phyloP scores from a whole-genome alignment of 345 rosid genomes.

The Balakata baccata region DNA sequence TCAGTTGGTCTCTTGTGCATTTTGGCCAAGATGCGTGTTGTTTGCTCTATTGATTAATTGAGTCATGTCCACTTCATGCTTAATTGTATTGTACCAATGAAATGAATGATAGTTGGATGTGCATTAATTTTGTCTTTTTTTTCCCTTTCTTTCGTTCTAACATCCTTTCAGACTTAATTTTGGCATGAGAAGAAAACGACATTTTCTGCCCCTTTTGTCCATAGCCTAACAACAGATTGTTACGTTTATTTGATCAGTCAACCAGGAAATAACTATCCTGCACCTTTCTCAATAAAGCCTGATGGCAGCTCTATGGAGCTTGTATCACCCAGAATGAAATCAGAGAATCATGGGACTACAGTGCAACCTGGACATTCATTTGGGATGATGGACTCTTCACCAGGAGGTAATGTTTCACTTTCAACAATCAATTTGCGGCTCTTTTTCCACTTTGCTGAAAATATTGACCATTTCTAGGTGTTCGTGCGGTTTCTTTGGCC shows the following conservation, averaged over 20 bases:
- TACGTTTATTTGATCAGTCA: conserved; percentile 43
- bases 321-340: conserved; percentile 58
- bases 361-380: conserved; percentile 45
- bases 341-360: conserved; percentile 45
- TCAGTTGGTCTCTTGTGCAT: neutral
- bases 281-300: conserved; percentile 46
- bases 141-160: neutral
- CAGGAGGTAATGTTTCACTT: conserved; percentile 47
- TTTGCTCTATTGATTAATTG: neutral
- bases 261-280: conserved; percentile 43
- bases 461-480: conserved; percentile 34
- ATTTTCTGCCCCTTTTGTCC: conserved; percentile 8
- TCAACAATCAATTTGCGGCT: neutral
- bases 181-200: neutral
- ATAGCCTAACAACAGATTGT: conserved; percentile 19
- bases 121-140: neutral
- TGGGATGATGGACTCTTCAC: conserved; percentile 37
- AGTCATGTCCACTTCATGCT: neutral
- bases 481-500: conserved; percentile 29
- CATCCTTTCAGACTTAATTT: conserved; percentile 7
- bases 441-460: conserved; percentile 4
- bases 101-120: neutral
- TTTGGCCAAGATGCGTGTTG: neutral
- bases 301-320: conserved; percentile 63
- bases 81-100: neutral